Conservation (phyloP, 805 yeast species). For the Kurtzmaniella cleridarum region DNA sequence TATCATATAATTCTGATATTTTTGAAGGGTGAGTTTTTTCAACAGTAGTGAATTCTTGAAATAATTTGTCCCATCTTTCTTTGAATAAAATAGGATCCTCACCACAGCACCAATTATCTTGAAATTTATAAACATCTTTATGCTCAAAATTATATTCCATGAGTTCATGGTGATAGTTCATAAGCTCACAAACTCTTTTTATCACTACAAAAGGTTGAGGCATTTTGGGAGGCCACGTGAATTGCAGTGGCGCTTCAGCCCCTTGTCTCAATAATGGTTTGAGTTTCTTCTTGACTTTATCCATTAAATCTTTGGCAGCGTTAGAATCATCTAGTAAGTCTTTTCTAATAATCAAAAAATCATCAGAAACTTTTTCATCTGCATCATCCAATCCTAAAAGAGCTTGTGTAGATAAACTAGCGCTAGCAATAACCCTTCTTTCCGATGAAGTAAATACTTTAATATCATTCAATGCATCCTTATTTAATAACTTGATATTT, state of each 20-base stretch:
- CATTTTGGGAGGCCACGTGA: conserved; percentile 98
- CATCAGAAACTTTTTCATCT: conserved; percentile 54
- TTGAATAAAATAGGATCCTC: conserved; percentile 87
- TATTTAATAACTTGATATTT: conserved; percentile 80
- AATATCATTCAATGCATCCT: conserved; percentile 78
- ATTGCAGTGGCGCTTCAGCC: conserved; percentile 93
- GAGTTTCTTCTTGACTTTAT: conserved; percentile 91
- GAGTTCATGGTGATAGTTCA: conserved; percentile 83
- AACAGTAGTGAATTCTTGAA: conserved; percentile 83
- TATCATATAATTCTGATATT: conserved; percentile 92
- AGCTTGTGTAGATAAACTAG: conserved; percentile 79
- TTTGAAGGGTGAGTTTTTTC: conserved; percentile 98
- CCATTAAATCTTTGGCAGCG: conserved; percentile 98
- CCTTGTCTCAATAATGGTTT: conserved; percentile 94
- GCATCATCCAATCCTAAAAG: conserved; percentile 60
- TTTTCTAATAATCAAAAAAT: conserved; percentile 75
- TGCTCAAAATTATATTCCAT: conserved; percentile 75
- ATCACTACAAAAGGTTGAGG: conserved; percentile 96
- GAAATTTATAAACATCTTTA: conserved; percentile 63
- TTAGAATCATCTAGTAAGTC: conserved; percentile 93
- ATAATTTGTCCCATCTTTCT: conserved; percentile 96
- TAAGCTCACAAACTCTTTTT: conserved; percentile 87
- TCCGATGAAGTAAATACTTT: conserved; percentile 89
- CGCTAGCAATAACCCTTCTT: conserved; percentile 89
- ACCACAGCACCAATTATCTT: conserved; percentile 89